Base-by-base conservation (phyloP, 139 green algal genomes). In the Penium margaritaceum region DNA sequence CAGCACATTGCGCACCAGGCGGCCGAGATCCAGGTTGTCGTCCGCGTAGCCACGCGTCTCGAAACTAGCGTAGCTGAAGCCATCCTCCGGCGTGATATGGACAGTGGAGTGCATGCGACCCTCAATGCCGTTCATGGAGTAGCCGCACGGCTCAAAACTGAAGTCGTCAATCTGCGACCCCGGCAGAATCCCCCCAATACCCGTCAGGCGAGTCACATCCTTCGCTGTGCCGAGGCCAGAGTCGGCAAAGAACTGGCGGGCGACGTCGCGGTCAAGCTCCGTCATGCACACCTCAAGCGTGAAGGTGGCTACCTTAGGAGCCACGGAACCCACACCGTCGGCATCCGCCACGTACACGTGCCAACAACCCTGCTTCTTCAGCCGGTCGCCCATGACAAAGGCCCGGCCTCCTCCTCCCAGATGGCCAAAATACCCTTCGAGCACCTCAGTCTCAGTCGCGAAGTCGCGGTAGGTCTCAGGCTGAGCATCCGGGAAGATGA, bases 231-330 rank as follows among this genome's bases (percentile, higher is more conserved):
- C 37, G 32, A 44, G 79, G 60, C 67, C 67, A 1, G 89, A 78
- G 1, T 83, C 77, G 1, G 90, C 81, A 75, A 90, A 89, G 71
- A 97, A 98, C 62, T 90, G 9, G 2, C 84, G 81, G 0, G 84
- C 85, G 44, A 88, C 83, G 29, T 41, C 47, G 9, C 74, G 47
- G 69, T 85, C 76, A 15, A 99, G 86, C 5, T 90, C 85, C 3
- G 93, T 97, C 89, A 97, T 96, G 88, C 92, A 97, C 19, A 98
- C 78, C 85, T 99, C 94, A 21, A 98, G 47, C 9, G 92, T 95
- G n/a, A n/a, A n/a, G n/a, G n/a, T n/a, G n/a, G n/a, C n/a, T n/a
- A n/a, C n/a, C n/a, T n/a, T n/a, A n/a, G n/a, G n/a, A 80, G 87
- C 85, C 1, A n/a, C n/a, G n/a, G n/a, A n/a, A n/a, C n/a, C n/a